A percentile compares a stretch with the other conserved stretches of the same genome.
Evolutionary conservation across 768 basidiomycete genomes (phyloP).

Genomic region (Brasilioporus rufonigricans): DNA sequence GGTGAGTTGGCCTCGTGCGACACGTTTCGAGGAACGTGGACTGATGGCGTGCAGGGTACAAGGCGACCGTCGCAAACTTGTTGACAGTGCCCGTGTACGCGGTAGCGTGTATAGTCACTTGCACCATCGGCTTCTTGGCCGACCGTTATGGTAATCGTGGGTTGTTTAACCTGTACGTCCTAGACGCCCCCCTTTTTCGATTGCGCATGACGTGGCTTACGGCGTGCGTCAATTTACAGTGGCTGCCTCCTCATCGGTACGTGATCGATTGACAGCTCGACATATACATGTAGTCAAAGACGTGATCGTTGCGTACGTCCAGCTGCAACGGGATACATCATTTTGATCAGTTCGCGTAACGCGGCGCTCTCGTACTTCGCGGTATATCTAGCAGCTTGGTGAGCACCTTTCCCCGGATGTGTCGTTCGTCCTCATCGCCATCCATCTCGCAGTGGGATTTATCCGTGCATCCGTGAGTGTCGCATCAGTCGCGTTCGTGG

Average conservation of each 20-base stretch:
- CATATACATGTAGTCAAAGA: not conserved
- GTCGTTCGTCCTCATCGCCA: not conserved
- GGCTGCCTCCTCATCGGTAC: slow-evolving; percentile 28
- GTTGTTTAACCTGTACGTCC: slow-evolving; percentile 58
- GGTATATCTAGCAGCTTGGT: slow-evolving; percentile 69
- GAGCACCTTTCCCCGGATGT: slow-evolving; percentile 16
- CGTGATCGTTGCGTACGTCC: not conserved
- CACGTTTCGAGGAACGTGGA: not conserved
- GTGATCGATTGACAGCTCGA: not conserved
- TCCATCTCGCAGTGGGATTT: slow-evolving; percentile 54
- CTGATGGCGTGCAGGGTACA: slow-evolving; percentile 44
- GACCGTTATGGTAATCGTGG: slow-evolving; percentile 62
- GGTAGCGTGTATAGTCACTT: slow-evolving; percentile 66
- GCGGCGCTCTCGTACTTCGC: slow-evolving; percentile 70
- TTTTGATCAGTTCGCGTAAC: slow-evolving; percentile 60
- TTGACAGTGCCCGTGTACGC: slow-evolving; percentile 77
- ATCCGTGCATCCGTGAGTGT: slow-evolving; percentile 64
- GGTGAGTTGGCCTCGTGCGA: slow-evolving; percentile 28
- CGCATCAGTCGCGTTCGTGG: not conserved
- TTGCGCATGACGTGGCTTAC: not conserved
- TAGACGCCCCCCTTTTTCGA: not conserved
- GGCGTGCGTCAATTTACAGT: slow-evolving; percentile 8
- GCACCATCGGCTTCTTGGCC: slow-evolving; percentile 58
- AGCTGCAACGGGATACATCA: slow-evolving; percentile 67
- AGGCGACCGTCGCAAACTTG: slow-evolving; percentile 72